A percentile compares a stretch with the other conserved stretches of the same genome.
phyloP scores from a whole-genome alignment of 2,329 filamentous ascomycete genomes.

The Boeremia exigua region DNA sequence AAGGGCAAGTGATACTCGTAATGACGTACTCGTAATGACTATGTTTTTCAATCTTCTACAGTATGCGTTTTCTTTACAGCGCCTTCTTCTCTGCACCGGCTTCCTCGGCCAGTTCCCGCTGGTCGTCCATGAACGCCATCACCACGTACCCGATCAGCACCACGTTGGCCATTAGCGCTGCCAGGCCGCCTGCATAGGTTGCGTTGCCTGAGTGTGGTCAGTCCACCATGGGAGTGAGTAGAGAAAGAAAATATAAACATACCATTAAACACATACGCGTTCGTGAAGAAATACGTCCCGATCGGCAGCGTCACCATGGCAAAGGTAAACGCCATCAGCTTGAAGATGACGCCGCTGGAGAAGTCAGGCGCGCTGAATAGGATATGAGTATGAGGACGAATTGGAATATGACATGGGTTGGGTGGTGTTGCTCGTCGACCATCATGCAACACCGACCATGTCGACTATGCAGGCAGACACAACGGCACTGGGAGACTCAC shows the following conservation, averaged over 20 bases:
- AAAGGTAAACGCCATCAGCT: constrained; percentile 86
- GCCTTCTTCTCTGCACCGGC: constrained; percentile 50
- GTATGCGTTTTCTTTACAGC: too few relatives aligned
- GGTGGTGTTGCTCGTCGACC: too few relatives aligned
- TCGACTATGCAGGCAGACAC: not conserved
- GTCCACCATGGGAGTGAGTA: too few relatives aligned
- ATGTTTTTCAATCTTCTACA: too few relatives aligned
- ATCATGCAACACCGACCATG: not conserved
- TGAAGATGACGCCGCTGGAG: constrained; percentile 79
- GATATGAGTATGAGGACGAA: not conserved
- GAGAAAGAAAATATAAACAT: too few relatives aligned
- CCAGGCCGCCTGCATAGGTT: constrained; percentile 82
- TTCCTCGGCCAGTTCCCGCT: constrained; percentile 55
- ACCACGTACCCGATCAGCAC: constrained; percentile 90
- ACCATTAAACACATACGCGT: constrained; percentile 81
- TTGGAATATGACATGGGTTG: too few relatives aligned
- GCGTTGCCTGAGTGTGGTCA: constrained; percentile 71
- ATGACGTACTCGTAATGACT: too few relatives aligned
- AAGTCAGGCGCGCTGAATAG: constrained; percentile 6
- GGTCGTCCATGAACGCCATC: constrained; percentile 89
- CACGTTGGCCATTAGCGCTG: constrained; percentile 88
- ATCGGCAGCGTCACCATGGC: constrained; percentile 91
- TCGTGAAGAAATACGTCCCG: constrained; percentile 83
- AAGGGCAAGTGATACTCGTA: too few relatives aligned
- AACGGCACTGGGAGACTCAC: constrained; percentile 60